phyloP scores from a whole-genome alignment of 2,329 filamentous ascomycete species.

The Monosporascus sp. region DNA sequence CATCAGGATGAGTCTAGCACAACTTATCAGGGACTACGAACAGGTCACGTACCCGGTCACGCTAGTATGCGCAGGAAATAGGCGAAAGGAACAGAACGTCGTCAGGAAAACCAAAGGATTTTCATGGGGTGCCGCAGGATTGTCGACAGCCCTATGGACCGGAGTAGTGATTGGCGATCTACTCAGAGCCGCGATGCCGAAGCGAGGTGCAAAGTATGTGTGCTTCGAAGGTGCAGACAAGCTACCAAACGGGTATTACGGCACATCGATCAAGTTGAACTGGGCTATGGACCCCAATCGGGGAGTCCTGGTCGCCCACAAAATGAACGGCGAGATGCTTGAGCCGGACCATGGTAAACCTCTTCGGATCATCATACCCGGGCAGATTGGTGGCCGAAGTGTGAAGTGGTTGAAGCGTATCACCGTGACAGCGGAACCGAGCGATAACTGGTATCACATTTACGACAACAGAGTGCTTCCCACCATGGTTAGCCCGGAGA shows the following conservation, averaged over 20 bases:
- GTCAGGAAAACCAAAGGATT: conserved; percentile 90
- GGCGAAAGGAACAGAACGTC: conserved; percentile 87
- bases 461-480: conserved; percentile 89
- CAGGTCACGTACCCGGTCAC: conserved; percentile 84
- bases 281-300: conserved; percentile 81
- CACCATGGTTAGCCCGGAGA: conserved; percentile 78
- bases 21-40: conserved; percentile 69
- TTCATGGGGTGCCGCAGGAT: conserved; percentile 83
- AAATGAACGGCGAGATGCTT: conserved; percentile 82
- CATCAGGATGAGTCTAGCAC: conserved; percentile 62
- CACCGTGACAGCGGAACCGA: conserved; percentile 70
- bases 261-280: conserved; percentile 80
- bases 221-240: conserved; percentile 91
- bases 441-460: conserved; percentile 93
- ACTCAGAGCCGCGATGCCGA: conserved; percentile 61
- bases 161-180: conserved; percentile 72
- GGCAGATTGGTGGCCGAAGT: conserved; percentile 85
- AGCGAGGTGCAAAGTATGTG: conserved; percentile 69
- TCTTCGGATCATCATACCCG: conserved; percentile 75
- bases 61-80: conserved; percentile 85
- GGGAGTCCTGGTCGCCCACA: conserved; percentile 81
- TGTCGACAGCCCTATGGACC: conserved; percentile 85
- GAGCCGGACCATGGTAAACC: conserved; percentile 83
- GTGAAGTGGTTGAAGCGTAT: conserved; percentile 89
- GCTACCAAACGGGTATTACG: conserved; percentile 82